Conservation (phyloP, 2,329 filamentous ascomycete genomes). For the Cryoendolithus antarcticus region DNA sequence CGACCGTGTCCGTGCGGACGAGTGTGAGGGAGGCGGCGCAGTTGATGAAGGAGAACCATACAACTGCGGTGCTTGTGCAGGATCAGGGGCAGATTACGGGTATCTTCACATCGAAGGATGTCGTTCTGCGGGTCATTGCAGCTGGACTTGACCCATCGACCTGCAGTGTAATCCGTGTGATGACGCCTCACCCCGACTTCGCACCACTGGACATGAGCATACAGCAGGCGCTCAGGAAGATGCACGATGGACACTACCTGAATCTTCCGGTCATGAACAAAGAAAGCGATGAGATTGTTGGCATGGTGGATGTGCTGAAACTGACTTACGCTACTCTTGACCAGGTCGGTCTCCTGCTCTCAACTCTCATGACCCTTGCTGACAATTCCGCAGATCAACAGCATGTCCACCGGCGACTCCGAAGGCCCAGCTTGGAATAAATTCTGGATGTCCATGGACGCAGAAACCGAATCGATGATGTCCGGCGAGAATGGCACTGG, state of each 20-base stretch:
- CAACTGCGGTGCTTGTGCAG: slow-evolving; percentile 88
- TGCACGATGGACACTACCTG: slow-evolving; percentile 98
- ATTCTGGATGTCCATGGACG: slow-evolving; percentile 92
- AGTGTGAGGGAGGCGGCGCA: slow-evolving; percentile 91
- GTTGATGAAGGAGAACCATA: slow-evolving; percentile 98
- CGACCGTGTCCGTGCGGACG: slow-evolving; percentile 88
- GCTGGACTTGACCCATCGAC: slow-evolving; percentile 86
- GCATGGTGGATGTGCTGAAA: slow-evolving; percentile 98
- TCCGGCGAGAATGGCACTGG: slow-evolving; percentile 71
- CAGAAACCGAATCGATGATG: slow-evolving; percentile 91
- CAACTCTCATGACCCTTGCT: no score
- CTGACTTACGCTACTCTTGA: slow-evolving; percentile 95
- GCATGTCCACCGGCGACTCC: slow-evolving; percentile 75
- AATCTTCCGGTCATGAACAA: slow-evolving; percentile 95
- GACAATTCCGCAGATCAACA: slow-evolving; percentile 47
- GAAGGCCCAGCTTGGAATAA: slow-evolving; percentile 99
- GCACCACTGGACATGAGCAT: slow-evolving; percentile 98
- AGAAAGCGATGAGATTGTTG: slow-evolving; percentile 88
- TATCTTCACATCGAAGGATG: slow-evolving; percentile 99
- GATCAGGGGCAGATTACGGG: slow-evolving; percentile 95
- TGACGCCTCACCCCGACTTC: slow-evolving; percentile 98
- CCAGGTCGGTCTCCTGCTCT: slow-evolving; percentile 47
- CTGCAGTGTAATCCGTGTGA: slow-evolving; percentile 95
- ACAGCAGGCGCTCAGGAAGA: slow-evolving; percentile 92
- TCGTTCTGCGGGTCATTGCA: slow-evolving; percentile 93